Base-by-base conservation (phyloP, 495 filamentous ascomycete species). In the Staphylotrichum tortipilum region DNA sequence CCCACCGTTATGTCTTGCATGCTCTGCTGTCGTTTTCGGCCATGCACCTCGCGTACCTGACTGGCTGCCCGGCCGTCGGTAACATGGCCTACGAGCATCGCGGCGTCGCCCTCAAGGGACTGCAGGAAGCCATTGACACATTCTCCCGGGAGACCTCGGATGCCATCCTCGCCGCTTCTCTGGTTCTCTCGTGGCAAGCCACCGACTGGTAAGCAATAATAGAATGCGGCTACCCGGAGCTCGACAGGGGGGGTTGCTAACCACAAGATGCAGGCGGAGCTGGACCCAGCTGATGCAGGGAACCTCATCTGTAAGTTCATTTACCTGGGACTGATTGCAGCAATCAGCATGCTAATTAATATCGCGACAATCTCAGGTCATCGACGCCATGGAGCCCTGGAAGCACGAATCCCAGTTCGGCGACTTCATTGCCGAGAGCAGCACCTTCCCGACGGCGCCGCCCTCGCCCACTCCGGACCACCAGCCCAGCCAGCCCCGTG, bases 201-300 rank as follows among this genome's bases (percentile, higher is more conserved):
- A 89, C 83, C 55, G 92, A 97, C 70, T 96, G 89, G 92, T 95
- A 74, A 76, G 88, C 75, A 58, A 68, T n/a, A n/a, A n/a, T 65
- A 61, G 31, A 65, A 50, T 59, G 53, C 65, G 61, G 28, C 47
- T 49, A 60, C 38, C 59, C 62, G n/a, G 60, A 15, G 48, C 42
- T 52, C 53, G 54, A 54, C 45, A 35, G 49, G 56, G 21, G 30
- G 38, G 50, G 44, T 69, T 50, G 52, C 65, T 73, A 56, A 69
- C 58, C 26, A 50, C 40, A 58, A 65, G 53, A 56, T 64, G 54
- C 65, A 96, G 90, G 86, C 82, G 82, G 62, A 84, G 80, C 63
- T 96, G 91, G 91, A 85, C 82, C 45, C 89, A 87, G 48, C 71
- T 97, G 44, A 90, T 95, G 76, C 85, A 92, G 55, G 92, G 92